A percentile compares a stretch with the other conserved stretches of the same genome.
phyloP scores from a whole-genome alignment of 1,284 basidiomycete species.

The Tilletiaria anomala region DNA sequence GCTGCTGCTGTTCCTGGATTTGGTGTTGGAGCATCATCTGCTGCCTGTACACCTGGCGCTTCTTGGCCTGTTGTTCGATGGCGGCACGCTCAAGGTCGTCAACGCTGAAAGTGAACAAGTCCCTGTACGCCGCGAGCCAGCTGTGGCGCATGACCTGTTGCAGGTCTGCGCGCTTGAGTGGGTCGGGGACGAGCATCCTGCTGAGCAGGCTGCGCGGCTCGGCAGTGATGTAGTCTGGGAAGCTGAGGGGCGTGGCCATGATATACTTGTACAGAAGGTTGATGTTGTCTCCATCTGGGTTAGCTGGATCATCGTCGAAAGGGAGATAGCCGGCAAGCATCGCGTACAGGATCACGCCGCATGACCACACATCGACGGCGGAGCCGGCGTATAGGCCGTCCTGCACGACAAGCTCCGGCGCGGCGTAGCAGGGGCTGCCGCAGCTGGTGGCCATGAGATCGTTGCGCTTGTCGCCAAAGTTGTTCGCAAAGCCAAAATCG shows the following conservation, averaged over 20 bases:
- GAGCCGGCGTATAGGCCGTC: constrained; percentile 94
- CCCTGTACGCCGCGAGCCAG: constrained; percentile 36
- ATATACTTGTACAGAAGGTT: constrained; percentile 99
- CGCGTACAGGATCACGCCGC: constrained; percentile 96
- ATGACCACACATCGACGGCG: constrained; percentile 99
- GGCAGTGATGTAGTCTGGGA: constrained; percentile 37
- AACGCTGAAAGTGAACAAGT: constrained; percentile 37
- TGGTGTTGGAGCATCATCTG: constrained; percentile 37
- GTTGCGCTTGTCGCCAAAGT: constrained; percentile 61
- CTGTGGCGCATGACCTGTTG: constrained; percentile 36
- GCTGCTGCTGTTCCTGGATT: constrained; percentile 29
- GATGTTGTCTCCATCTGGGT: constrained; percentile 98
- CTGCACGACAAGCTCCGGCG: constrained; percentile 95
- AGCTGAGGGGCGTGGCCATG: constrained; percentile 45
- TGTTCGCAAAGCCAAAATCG: constrained; percentile 97
- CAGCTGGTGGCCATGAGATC: constrained; percentile 99
- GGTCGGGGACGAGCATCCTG: constrained; percentile 37
- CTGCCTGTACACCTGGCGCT: constrained; percentile 35
- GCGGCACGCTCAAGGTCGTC: constrained; percentile 37
- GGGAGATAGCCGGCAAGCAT: constrained; percentile 98
- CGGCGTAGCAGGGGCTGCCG: constrained; percentile 94
- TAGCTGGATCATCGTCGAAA: constrained; percentile 98
- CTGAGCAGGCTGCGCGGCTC: constrained; percentile 34
- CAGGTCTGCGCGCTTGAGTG: constrained; percentile 23
- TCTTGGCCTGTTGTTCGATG: constrained; percentile 37